Conservation (phyloP, 208 protist species). For the Wallacemonas sp. region DNA sequence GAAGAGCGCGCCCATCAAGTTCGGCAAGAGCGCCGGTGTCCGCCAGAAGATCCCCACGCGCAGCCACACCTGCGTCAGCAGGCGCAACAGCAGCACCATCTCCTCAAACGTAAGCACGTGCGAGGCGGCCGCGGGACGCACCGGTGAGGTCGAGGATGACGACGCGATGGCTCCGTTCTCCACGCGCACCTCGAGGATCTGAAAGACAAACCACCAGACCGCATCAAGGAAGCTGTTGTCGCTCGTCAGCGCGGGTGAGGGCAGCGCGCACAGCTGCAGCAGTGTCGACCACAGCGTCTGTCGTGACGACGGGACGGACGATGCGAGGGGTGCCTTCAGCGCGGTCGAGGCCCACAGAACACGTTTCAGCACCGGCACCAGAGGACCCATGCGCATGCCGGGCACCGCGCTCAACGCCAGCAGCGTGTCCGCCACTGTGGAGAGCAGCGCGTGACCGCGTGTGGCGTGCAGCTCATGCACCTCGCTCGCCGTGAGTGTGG, state of each 20-base stretch:
- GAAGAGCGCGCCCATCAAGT: conserved; percentile 49
- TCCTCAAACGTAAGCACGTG: conserved; percentile 27
- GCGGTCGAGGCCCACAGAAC: conserved; percentile 20
- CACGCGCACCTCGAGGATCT: conserved; percentile 1
- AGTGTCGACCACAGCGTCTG: conserved; percentile 21
- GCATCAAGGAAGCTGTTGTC: conserved; percentile 25
- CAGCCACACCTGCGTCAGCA: conserved; percentile 38
- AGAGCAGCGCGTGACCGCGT: conserved; percentile 22
- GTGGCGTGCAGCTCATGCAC: background rate
- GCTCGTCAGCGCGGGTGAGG: conserved; percentile 23
- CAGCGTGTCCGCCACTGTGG: conserved; percentile 14
- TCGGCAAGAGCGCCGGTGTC: conserved; percentile 47
- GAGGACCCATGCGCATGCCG: conserved; percentile 29
- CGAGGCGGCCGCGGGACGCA: conserved; percentile 23
- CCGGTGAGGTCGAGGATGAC: conserved; percentile 2
- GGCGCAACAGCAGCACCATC: conserved; percentile 28
- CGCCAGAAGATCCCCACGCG: conserved; percentile 52
- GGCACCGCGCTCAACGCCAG: conserved; percentile 28
- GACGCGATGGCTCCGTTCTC: background rate
- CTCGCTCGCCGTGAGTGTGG: too few species aligned
- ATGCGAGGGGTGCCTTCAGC: background rate
- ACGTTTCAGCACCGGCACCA: conserved; percentile 32
- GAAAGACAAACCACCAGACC: conserved; percentile 12
- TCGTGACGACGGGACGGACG: background rate
- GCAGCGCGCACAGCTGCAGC: conserved; percentile 32